Conservation (phyloP, 768 basidiomycete genomes). For the Lentinula detonsa region DNA sequence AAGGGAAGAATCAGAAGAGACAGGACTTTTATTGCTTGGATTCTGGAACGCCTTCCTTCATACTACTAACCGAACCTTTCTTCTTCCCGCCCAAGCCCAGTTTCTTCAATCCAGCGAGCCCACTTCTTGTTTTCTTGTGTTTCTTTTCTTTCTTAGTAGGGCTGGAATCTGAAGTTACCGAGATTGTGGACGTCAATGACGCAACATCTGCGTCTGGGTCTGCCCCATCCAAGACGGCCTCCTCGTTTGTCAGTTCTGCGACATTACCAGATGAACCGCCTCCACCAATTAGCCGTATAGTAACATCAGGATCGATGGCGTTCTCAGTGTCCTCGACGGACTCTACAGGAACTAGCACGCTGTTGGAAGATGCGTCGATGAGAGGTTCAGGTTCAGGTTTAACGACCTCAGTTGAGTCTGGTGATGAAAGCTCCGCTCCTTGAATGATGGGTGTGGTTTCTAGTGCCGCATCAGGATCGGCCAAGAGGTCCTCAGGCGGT, state of each 20-base stretch:
- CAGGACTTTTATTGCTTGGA: conserved; percentile 6
- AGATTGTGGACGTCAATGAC: conserved; percentile 27
- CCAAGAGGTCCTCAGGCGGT: conserved; percentile 37
- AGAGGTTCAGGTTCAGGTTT: background rate
- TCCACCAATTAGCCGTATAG: conserved; percentile 56
- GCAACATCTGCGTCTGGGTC: conserved; percentile 32
- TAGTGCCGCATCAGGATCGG: conserved; percentile 32
- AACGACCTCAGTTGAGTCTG: conserved; percentile 7
- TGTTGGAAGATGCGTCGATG: conserved; percentile 1
- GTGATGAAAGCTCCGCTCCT: conserved; percentile 11
- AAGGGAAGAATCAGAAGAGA: background rate
- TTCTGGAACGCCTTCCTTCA: conserved; percentile 27
- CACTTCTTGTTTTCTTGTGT: conserved; percentile 50
- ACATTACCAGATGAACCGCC: conserved; percentile 38
- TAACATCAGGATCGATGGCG: conserved; percentile 28
- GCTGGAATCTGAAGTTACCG: conserved; percentile 17
- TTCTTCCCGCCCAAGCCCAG: conserved; percentile 44
- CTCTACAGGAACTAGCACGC: background rate
- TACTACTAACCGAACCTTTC: conserved; percentile 43
- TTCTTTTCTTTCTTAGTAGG: conserved; percentile 34
- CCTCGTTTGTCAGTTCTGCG: conserved; percentile 16
- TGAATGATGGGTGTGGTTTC: conserved; percentile 31
- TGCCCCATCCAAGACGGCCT: conserved; percentile 22
- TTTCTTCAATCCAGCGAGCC: conserved; percentile 51
- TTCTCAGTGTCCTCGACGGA: conserved; percentile 13